Base-by-base conservation (phyloP, 1,284 basidiomycete species). In the Ceratobasidium sp. region DNA sequence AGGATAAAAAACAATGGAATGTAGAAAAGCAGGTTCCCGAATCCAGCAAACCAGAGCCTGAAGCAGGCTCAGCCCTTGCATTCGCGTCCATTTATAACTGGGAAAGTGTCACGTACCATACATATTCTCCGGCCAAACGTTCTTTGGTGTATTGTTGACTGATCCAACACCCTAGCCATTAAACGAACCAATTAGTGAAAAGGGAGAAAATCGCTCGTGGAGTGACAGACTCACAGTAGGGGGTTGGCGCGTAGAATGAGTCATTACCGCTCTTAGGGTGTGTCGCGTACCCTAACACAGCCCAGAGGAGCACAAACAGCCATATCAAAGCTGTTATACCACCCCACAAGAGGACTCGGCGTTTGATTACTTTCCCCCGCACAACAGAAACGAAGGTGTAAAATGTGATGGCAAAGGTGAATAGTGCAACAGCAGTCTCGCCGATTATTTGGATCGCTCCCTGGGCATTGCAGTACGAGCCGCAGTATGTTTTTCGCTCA, bases 391-490 rank as follows among this genome's bases (percentile, higher is more conserved):
- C n/a, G 61, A 78, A 78, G 1, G 74, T 78, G 39, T 77, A 73
- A 7, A 77, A 48, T n/a, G 77, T 75, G 31, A 78, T 78, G n/a
- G 74, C 74, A 1, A 75, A 54, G 19, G 76, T 75, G 24, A 74
- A 73, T 7, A 76, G 69, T 7, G 77, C 76, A 8, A 77, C 77
- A 24, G 77, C 77, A 8, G 77, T 77, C 48, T 78, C 77, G 8
- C 77, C 77, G 9, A 77, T 19, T n/a, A 77, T 74, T 53, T 78
- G 77, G 29, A 77, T 72, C 27, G 75, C 68, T 19, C 77, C 77
- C 72, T 78, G 77, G 16, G 76, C 66, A 13, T 73, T 78, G 46
- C 76, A 78, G 68, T 76, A 76, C 34, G 27, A 24, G 7, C 77
- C 76, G 58, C 77, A 78, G 22, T 74, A 76, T 7, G 68, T 68